Conservation (phyloP, 805 yeast genomes). For the Kazachstania kunashirensis region DNA sequence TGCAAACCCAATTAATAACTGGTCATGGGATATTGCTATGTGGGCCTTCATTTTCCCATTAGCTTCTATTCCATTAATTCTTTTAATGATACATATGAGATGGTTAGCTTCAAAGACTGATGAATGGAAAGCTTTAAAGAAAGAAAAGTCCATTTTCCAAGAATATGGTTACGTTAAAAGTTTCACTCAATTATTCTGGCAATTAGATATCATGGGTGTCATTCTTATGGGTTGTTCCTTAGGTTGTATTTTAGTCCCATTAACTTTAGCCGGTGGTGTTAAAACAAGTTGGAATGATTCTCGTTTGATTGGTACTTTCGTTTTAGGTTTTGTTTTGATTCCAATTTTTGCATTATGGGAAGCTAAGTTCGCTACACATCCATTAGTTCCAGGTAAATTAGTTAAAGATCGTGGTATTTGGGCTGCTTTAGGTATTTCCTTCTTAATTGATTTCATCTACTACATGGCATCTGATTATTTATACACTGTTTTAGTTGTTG, state of each 20-base stretch:
- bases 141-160: slow-evolving; percentile 33
- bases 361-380: slow-evolving; percentile 42
- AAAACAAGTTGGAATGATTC: slow-evolving; percentile 47
- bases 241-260: slow-evolving; percentile 60
- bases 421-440: slow-evolving; percentile 54
- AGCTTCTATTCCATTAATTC: slow-evolving; percentile 48
- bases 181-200: slow-evolving; percentile 44
- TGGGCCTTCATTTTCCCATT: slow-evolving; percentile 73
- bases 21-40: slow-evolving; percentile 74
- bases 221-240: slow-evolving; percentile 44
- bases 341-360: slow-evolving; percentile 61
- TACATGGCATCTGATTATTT: slow-evolving; percentile 62
- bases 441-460: slow-evolving; percentile 52
- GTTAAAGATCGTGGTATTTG: slow-evolving; percentile 64
- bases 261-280: slow-evolving; percentile 67
- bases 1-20: slow-evolving; percentile 30
- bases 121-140: slow-evolving; percentile 38
- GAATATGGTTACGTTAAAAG: slow-evolving; percentile 30
- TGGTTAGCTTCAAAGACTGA: slow-evolving; percentile 41
- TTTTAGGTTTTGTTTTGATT: slow-evolving; percentile 51
- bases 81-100: slow-evolving; percentile 47
- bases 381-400: slow-evolving; percentile 52
- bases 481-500: slow-evolving; percentile 57
- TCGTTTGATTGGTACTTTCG: slow-evolving; percentile 57
- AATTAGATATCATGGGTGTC: slow-evolving; percentile 56